Evolutionary conservation across 1,284 basidiomycete genomes (phyloP).

Genomic region (Boletellus dicymbophilus): DNA sequence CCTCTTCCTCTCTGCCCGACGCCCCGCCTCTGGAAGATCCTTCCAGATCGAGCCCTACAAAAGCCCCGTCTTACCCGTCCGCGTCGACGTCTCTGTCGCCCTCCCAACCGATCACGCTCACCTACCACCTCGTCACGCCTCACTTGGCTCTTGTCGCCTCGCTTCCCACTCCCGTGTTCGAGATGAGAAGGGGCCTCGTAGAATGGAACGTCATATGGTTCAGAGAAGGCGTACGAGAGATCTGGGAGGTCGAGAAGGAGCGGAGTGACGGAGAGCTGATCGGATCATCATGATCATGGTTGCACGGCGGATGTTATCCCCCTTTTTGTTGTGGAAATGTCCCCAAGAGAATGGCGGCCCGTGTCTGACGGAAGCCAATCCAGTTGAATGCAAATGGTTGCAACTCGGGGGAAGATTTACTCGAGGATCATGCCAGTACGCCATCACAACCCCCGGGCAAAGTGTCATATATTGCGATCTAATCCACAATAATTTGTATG

Average conservation of each 20-base stretch:
- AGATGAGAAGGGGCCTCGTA: conserved; percentile 77
- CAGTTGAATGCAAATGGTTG: too few relatives aligned
- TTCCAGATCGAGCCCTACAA: conserved; percentile 5
- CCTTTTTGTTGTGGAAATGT: background rate
- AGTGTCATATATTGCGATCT: too few relatives aligned
- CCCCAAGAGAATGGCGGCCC: too few relatives aligned
- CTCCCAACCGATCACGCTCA: conserved; percentile 70
- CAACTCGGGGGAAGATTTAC: too few relatives aligned
- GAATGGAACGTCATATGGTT: conserved; percentile 96
- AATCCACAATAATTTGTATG: too few relatives aligned
- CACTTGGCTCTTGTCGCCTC: conserved; percentile 82
- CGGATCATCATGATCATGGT: conserved; percentile 1
- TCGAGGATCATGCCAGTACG: too few relatives aligned
- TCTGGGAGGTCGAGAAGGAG: conserved; percentile 70
- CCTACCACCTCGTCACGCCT: conserved; percentile 85
- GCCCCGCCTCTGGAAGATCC: conserved; percentile 2
- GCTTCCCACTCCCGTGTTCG: conserved; percentile 78
- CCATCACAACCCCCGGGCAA: too few relatives aligned
- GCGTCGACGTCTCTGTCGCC: conserved; percentile 60
- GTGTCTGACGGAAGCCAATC: too few relatives aligned
- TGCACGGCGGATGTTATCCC: background rate
- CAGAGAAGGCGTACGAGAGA: conserved; percentile 76
- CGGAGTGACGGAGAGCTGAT: conserved; percentile 39
- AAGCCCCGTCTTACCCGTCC: conserved; percentile 32
- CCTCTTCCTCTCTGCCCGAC: background rate